These are phyloP conservation scores for Rhodofomes roseus DNA, from an alignment of 1,284 basidiomycete genomes.

Conservation along the genomic window DNA sequence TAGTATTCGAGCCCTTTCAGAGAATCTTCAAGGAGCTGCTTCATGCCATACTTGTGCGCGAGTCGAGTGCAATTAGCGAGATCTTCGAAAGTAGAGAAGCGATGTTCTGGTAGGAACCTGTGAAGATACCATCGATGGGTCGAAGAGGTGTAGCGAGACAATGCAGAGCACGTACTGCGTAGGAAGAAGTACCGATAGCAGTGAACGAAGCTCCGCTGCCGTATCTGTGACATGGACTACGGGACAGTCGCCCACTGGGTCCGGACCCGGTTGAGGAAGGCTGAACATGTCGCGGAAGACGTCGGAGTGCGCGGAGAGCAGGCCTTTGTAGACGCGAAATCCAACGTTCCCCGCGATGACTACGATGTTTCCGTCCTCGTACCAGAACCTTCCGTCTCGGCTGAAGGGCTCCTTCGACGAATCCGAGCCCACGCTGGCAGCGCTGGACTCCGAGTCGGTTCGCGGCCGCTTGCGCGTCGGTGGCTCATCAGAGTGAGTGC, in stretches of 20 bases:
- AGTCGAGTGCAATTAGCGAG: background rate
- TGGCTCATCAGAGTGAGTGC: too few relatives aligned
- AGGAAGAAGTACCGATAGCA: background rate
- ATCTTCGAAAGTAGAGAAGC: background rate
- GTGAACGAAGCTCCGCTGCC: background rate
- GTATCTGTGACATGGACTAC: background rate
- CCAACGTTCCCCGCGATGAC: slow-evolving; percentile 11
- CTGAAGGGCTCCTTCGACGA: background rate
- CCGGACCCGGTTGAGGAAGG: slow-evolving; percentile 15
- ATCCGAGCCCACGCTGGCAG: background rate
- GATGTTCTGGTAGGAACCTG: too few relatives aligned
- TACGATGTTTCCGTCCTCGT: slow-evolving; percentile 17
- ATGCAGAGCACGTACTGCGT: background rate
- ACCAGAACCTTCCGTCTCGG: slow-evolving; percentile 11
- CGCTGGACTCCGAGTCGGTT: background rate
- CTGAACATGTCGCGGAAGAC: slow-evolving; percentile 17
- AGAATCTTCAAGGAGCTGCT: background rate
- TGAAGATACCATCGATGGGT: too few relatives aligned
- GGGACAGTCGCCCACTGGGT: background rate
- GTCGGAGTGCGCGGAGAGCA: slow-evolving; percentile 11
- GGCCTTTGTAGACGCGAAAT: slow-evolving; percentile 16
- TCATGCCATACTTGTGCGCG: background rate
- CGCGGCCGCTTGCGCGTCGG: background rate
- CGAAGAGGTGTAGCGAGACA: too few relatives aligned
- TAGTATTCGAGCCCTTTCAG: background rate